Evolutionary conservation across 2,329 filamentous ascomycete genomes (phyloP), one percentile per base, ranked within the genome.

Genomic region (Lasiodiplodia theobromae): DNA sequence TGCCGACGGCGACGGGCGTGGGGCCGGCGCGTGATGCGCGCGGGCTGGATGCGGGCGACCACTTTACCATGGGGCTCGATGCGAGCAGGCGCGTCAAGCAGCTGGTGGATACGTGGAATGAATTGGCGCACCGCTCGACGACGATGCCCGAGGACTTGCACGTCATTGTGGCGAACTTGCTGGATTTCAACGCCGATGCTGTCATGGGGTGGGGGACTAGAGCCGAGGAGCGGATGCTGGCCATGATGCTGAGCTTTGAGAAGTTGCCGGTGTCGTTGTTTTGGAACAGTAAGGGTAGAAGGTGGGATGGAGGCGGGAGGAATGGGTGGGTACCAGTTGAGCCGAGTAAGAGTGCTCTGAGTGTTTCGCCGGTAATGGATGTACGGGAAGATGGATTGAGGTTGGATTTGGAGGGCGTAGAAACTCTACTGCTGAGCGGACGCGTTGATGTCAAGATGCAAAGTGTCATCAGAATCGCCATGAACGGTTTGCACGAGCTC

Each of bases 101-200:
- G 28, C 40, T 72, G 6, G 65, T 68, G 16, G n/a, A 63, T 14
- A 67, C 63, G 14, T 72, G 70, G 70, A 72, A 72, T 58, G 67
- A 66, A 23, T 49, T 72, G 11, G 38, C 67, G 7, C 54, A 58
- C n/a, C 38, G 71, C n/a, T 66, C 70, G 21, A 72, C 71, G 5
- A 71, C 71, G 16, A 69, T 63, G 58, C 34, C 34, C 2, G 70
- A 72, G 31, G 71, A 72, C 66, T 18, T 70, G 23, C 68, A 60
- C 12, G 65, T 52, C 23, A 72, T 72, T 37, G 47, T 72, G 40
- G 68, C 70, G 3, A 72, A 67, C 56, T 54, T 72, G 7, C 54
- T 71, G 16, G 67, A 69, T 28, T 69, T 69, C 28, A 49, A 69
- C 47, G 54, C 67, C 8, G 49, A 68, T 21, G 11, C 47, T 11